Percentiles rank a stretch among this genome's conserved stretches.
phyloP scores from a whole-genome alignment of 345 rosid genomes.

The Melaleuca quinquenervia region DNA sequence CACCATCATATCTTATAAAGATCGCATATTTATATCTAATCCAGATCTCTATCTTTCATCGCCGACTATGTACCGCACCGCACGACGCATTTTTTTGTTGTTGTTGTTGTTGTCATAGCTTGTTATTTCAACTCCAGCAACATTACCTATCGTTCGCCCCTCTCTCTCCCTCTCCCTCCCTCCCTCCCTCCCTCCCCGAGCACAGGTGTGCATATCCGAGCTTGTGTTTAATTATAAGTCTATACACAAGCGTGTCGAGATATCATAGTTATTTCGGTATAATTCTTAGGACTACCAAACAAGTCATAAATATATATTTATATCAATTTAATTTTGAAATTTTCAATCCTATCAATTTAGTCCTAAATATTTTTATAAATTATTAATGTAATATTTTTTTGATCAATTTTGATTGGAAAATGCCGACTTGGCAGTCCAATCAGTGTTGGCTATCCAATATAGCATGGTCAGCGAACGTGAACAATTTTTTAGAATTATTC shows the following conservation, averaged over 20 bases:
- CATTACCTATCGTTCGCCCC: not conserved
- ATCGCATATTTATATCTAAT: not conserved
- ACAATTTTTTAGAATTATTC: too few relatives aligned
- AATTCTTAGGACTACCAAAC: not conserved
- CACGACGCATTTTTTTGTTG: not conserved
- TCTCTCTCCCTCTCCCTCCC: not conserved
- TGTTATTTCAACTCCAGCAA: not conserved
- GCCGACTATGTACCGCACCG: not conserved
- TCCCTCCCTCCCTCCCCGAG: not conserved
- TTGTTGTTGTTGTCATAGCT: not conserved
- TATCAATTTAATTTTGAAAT: too few relatives aligned
- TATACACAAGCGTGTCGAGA: too few relatives aligned
- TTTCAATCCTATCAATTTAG: too few relatives aligned
- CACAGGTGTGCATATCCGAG: not conserved
- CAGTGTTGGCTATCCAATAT: too few relatives aligned
- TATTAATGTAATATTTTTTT: too few relatives aligned
- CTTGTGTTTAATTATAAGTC: too few relatives aligned
- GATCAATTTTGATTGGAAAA: too few relatives aligned
- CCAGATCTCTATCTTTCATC: not conserved
- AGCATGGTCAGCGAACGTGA: too few relatives aligned
- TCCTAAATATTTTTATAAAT: too few relatives aligned
- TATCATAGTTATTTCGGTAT: not conserved
- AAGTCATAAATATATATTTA: too few relatives aligned
- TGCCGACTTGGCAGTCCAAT: too few relatives aligned
- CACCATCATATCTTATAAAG: not conserved